Conservation (phyloP, 2,329 filamentous ascomycete species). For the Didymella exigua region DNA sequence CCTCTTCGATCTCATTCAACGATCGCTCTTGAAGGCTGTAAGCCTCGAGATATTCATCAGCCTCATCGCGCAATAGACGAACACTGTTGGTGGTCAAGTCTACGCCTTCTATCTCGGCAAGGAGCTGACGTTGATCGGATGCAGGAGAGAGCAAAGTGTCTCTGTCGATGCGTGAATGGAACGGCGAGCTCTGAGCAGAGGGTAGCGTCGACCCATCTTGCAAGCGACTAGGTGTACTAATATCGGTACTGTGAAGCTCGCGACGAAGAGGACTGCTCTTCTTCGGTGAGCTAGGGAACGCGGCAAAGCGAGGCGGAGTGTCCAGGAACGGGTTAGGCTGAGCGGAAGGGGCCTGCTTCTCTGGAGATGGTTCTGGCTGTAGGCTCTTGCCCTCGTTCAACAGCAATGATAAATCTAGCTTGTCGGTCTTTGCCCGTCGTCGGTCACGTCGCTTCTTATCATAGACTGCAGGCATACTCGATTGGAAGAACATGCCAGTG, state of each 20-base stretch:
- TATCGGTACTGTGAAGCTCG: constrained; percentile 37
- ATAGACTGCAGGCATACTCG: constrained; percentile 36
- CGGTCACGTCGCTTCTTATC: constrained; percentile 33
- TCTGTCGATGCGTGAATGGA: constrained; percentile 38
- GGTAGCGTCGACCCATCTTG: constrained; percentile 41
- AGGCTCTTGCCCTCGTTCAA: constrained; percentile 41
- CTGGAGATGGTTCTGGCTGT: constrained; percentile 35
- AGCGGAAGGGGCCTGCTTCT: constrained; percentile 22
- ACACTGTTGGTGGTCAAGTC: constrained; percentile 36
- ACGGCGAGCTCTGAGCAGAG: constrained; percentile 41
- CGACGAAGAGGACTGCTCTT: constrained; percentile 45
- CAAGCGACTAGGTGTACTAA: constrained; percentile 27
- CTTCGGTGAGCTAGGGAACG: constrained; percentile 33
- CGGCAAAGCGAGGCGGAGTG: constrained; percentile 39
- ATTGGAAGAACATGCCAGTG: constrained; percentile 47
- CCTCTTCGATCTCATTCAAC: constrained; percentile 41
- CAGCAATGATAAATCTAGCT: constrained; percentile 40
- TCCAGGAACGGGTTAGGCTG: constrained; percentile 40
- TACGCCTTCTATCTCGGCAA: constrained; percentile 36
- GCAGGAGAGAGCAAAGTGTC: constrained; percentile 32
- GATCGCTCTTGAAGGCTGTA: constrained; percentile 42
- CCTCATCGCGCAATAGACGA: constrained; percentile 40
- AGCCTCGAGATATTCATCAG: constrained; percentile 41
- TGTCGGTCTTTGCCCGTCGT: constrained; percentile 31
- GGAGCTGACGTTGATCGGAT: constrained; percentile 42